These are phyloP conservation scores for Blepharisma undulans DNA, from an alignment of 169 alveolate species.

Conservation along the genomic window DNA sequence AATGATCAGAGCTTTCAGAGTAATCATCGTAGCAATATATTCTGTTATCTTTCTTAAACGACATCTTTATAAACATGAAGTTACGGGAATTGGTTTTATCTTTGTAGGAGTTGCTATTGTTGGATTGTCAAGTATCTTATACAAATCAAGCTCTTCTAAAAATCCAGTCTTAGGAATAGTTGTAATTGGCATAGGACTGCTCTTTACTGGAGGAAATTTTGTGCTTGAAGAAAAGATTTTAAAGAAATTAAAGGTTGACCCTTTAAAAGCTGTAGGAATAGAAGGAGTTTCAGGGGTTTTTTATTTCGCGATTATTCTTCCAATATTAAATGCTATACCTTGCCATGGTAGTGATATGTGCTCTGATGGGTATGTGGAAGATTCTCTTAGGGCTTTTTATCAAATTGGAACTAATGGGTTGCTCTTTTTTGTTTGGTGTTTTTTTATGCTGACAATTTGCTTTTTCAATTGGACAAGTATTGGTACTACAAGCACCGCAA, in stretches of 20 bases:
- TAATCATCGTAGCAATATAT: slow-evolving; percentile 67
- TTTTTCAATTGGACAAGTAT: slow-evolving; percentile 52
- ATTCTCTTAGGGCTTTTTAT: slow-evolving; percentile 26
- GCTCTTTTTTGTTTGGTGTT: neutral
- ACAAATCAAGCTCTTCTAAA: slow-evolving; percentile 31
- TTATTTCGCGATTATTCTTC: slow-evolving; percentile 37
- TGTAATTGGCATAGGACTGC: slow-evolving; percentile 48
- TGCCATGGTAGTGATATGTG: slow-evolving; percentile 42
- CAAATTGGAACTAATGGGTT: neutral
- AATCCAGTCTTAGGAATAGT: slow-evolving; percentile 50
- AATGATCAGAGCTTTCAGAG: slow-evolving; percentile 65
- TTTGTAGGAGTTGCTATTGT: slow-evolving; percentile 63
- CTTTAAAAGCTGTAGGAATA: slow-evolving; percentile 53
- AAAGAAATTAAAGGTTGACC: slow-evolving; percentile 28
- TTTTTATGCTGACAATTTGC: slow-evolving; percentile 31
- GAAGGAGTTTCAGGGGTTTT: slow-evolving; percentile 55
- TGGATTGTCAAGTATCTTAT: slow-evolving; percentile 51
- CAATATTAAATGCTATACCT: slow-evolving; percentile 45
- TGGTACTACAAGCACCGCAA: slow-evolving; percentile 51
- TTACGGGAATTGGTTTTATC: slow-evolving; percentile 52
- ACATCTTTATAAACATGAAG: slow-evolving; percentile 59
- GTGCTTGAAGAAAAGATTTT: slow-evolving; percentile 59
- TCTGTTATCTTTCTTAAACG: slow-evolving; percentile 59
- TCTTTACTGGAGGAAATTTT: slow-evolving; percentile 55
- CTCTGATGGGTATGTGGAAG: slow-evolving; percentile 43